Base-by-base conservation (phyloP, 306 rosid species). In the Carpinus fangiana region DNA sequence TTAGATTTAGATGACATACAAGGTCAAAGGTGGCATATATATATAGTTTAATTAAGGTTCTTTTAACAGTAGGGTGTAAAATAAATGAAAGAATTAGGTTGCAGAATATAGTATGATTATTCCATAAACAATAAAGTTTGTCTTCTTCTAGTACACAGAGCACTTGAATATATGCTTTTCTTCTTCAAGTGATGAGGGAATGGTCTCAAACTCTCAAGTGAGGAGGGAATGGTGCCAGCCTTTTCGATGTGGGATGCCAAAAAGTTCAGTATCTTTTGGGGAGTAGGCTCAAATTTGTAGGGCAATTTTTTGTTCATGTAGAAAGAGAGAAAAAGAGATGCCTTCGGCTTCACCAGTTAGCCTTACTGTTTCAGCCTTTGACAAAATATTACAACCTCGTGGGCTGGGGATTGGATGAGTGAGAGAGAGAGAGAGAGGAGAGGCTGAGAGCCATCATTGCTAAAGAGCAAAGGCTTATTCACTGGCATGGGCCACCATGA, bases 401-500 rank as follows among this genome's bases (percentile, higher is more conserved):
- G 62, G 85, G 55, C 74, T 73, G 75, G 75, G 55, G 17, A 31
- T 78, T 71, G 61, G 56, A 5, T 7, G 46, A 48, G 78, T 36
- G 52, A 48, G 52, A 2, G 52, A 48, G 51, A 1, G 56, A 23
- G 52, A 48, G 51, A 1, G 56, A n/a, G n/a, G n/a, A n/a, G n/a
- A n/a, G n/a, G n/a, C n/a, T n/a, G 76, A 84, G 71, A 76, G 78
- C 64, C 90, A 90, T 90, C 88, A 90, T 92, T 89, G 83, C 90
- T 60, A 73, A 75, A 73, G 82, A 83, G 88, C 79, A 80, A 81
- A 87, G 87, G 77, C 51, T 81, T 86, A 84, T 76, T 83, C 89
- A 88, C 77, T 80, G 74, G 68, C 83, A 84, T 87, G 91, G 90
- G 90, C 91, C 97, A 86, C 90, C 87, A 81, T 80, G 80, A 82